Conservation (phyloP, 495 filamentous ascomycete genomes). For the Penicillium herquei region DNA sequence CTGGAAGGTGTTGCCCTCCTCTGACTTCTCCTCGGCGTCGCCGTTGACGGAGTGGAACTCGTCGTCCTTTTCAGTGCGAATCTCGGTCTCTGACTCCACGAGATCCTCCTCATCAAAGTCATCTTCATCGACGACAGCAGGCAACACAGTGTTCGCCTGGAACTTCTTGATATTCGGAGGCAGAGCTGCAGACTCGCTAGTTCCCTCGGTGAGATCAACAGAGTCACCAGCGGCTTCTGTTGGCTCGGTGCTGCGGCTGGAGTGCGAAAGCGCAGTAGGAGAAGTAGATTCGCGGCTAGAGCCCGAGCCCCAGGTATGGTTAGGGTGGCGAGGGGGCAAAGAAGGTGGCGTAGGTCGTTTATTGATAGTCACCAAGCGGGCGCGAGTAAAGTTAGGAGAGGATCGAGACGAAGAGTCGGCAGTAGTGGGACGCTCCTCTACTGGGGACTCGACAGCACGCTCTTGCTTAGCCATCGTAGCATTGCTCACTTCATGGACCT, state of each 20-base stretch:
- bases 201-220: conserved; percentile 9
- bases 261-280: conserved; percentile 26
- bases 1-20: background rate
- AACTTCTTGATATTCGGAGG: conserved; percentile 22
- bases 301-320: conserved; percentile 33
- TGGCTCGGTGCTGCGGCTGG: conserved; percentile 21
- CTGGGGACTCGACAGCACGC: conserved; percentile 49
- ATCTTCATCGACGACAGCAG: conserved; percentile 19
- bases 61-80: conserved; percentile 31
- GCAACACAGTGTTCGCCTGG: conserved; percentile 15
- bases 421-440: conserved; percentile 23
- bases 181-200: conserved; percentile 12
- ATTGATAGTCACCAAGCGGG: conserved; percentile 68
- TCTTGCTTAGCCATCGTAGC: conserved; percentile 48
- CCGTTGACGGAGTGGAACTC: conserved; percentile 49
- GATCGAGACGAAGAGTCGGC: conserved; percentile 44
- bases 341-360: conserved; percentile 67
- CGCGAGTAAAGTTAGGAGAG: conserved; percentile 55
- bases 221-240: conserved; percentile 15
- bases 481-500: conserved; percentile 44
- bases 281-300: conserved; percentile 27
- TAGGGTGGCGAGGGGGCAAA: conserved; percentile 60
- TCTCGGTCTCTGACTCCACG: conserved; percentile 20
- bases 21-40: conserved; percentile 8
- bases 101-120: conserved; percentile 19